A percentile compares a stretch with the other conserved stretches of the same genome.
These are phyloP conservation scores for Metarhizium guizhouense DNA, from an alignment of 2,329 filamentous ascomycete genomes.

Conservation along the genomic window DNA sequence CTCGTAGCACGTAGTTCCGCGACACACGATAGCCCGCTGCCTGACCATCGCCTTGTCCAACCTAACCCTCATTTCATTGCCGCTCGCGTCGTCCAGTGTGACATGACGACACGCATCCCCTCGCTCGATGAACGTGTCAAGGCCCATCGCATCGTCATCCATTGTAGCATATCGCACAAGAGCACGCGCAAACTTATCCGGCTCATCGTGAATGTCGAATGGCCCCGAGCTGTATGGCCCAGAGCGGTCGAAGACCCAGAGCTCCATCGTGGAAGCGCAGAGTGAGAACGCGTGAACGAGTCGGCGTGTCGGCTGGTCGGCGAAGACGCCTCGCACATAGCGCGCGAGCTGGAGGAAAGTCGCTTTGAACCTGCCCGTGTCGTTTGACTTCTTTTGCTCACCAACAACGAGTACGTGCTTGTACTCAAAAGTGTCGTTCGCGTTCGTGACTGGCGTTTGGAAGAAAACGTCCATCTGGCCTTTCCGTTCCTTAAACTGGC, in stretches of 20 bases:
- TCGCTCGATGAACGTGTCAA: constrained; percentile 6
- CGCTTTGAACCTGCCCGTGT: constrained; percentile 9
- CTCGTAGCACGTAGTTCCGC: constrained; percentile 10
- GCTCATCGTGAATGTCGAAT: constrained; percentile 10
- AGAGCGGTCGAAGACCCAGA: constrained; percentile 15
- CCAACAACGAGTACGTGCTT: constrained; percentile 13
- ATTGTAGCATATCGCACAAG: constrained; percentile 13
- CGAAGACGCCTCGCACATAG: constrained; percentile 9
- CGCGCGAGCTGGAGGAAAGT: constrained; percentile 11
- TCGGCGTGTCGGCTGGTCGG: constrained; percentile 13
- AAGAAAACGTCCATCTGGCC: constrained; percentile 13
- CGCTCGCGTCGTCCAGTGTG: constrained; percentile 3
- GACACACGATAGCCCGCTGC: constrained; percentile 10
- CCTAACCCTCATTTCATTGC: background rate
- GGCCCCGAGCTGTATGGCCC: constrained; percentile 11
- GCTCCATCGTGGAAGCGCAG: constrained; percentile 10
- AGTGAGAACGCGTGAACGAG: constrained; percentile 11
- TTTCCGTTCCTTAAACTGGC: constrained; percentile 7
- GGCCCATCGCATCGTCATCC: constrained; percentile 10
- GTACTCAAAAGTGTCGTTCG: constrained; percentile 5
- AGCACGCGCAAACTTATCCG: constrained; percentile 10
- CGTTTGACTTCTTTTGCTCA: constrained; percentile 11
- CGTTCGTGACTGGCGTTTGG: constrained; percentile 3
- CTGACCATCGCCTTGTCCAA: constrained; percentile 5
- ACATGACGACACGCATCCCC: background rate